These are phyloP conservation scores for Chytriomyces confervae DNA, from an alignment of 192 early-diverging fungal genomes.

Conservation along the genomic window DNA sequence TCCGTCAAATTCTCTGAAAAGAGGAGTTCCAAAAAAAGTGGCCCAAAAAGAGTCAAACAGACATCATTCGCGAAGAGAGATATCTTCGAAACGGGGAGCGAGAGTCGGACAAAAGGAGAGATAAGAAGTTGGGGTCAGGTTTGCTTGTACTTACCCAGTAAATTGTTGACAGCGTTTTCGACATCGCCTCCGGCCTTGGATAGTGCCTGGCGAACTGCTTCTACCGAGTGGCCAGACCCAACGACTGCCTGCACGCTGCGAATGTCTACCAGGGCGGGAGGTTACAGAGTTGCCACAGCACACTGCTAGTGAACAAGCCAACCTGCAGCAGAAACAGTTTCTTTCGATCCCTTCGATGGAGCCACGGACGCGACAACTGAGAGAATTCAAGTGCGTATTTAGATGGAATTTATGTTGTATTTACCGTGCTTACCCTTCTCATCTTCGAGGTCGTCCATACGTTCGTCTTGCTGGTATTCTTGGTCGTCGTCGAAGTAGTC, in stretches of 20 bases:
- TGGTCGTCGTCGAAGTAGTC: constrained; percentile 55
- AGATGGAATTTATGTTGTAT: background rate
- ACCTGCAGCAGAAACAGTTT: background rate
- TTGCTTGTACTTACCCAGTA: background rate
- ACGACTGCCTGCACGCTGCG: constrained; percentile 18
- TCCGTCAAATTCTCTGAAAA: no score
- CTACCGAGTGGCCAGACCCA: constrained; percentile 6
- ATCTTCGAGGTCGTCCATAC: constrained; percentile 32
- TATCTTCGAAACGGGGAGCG: background rate
- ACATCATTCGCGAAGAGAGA: background rate
- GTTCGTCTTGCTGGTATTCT: constrained; percentile 47
- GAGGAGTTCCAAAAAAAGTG: no score
- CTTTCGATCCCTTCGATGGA: constrained; percentile 11
- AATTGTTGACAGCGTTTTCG: constrained; percentile 29
- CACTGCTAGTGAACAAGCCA: no score
- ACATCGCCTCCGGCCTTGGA: constrained; percentile 15
- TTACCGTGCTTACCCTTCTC: constrained; percentile 20
- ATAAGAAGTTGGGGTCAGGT: no score
- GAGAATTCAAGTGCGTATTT: background rate
- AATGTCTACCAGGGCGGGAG: no score
- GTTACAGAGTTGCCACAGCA: no score
- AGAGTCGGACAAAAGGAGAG: no score
- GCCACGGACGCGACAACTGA: constrained; percentile 11
- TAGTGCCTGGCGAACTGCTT: background rate
- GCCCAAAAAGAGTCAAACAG: background rate